Evolutionary conservation across 2,329 filamentous ascomycete genomes (phyloP).

Genomic region (Claviceps humidiphila): DNA sequence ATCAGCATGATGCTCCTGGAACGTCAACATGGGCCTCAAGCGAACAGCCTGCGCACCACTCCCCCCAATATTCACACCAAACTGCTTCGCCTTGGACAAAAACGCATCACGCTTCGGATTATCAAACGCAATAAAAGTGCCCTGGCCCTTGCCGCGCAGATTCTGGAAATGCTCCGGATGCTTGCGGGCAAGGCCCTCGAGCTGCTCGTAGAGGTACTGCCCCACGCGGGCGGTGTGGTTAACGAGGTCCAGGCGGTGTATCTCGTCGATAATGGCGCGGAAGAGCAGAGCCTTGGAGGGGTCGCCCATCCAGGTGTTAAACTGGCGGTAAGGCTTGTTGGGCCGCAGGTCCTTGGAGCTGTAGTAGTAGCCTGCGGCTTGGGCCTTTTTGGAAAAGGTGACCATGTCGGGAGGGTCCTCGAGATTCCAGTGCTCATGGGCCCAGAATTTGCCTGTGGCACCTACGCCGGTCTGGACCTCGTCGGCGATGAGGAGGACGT

Average conservation of each 20-base stretch:
- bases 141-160: conserved; percentile 74
- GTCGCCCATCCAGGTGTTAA: conserved; percentile 97
- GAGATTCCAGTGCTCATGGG: conserved; percentile 88
- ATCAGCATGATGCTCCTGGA: conserved; percentile 84
- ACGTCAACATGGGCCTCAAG: conserved; percentile 79
- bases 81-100: conserved; percentile 61
- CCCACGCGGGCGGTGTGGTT: conserved; percentile 65
- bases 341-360: conserved; percentile 66
- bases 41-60: conserved; percentile 63
- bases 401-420: conserved; percentile 76
- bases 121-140: conserved; percentile 90
- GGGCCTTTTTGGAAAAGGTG: conserved; percentile 90
- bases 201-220: conserved; percentile 60
- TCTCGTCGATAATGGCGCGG: conserved; percentile 72
- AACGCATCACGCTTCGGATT: conserved; percentile 68
- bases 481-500: conserved; percentile 78
- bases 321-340: conserved; percentile 90
- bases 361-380: conserved; percentile 88
- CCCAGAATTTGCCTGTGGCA: conserved; percentile 91
- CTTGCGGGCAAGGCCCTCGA: conserved; percentile 52
- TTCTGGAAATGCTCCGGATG: conserved; percentile 72
- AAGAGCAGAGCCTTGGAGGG: conserved; percentile 74
- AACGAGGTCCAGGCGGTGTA: conserved; percentile 65
- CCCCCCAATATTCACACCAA: conserved; percentile 80
- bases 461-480: conserved; percentile 91